These are phyloP conservation scores for Spergularia azorica DNA, from an alignment of 179 eudicot genomes.

Conservation along the genomic window DNA sequence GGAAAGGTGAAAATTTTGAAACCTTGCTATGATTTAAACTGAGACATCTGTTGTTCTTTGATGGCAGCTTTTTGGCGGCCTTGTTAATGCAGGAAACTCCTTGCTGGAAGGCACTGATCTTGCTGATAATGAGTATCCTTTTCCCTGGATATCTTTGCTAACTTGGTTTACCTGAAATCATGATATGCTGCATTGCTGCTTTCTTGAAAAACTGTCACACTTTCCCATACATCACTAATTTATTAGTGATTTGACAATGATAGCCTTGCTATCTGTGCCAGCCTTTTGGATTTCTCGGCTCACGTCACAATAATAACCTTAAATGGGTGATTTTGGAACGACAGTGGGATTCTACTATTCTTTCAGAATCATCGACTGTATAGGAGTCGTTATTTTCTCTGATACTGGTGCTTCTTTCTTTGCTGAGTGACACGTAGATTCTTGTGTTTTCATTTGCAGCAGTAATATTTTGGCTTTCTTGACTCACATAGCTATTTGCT, in stretches of 20 bases:
- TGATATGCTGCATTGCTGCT: not conserved
- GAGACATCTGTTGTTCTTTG: constrained; percentile 7
- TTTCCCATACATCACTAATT: not conserved
- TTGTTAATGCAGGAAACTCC: constrained; percentile 78
- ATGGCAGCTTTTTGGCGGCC: constrained; percentile 87
- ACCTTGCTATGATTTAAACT: not conserved
- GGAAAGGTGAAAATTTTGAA: not conserved
- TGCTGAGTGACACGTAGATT: not conserved
- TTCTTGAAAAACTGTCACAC: not conserved
- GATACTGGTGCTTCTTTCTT: not conserved
- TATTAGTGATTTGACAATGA: not conserved
- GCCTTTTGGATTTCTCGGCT: not conserved
- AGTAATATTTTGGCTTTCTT: constrained; percentile 41
- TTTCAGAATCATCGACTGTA: not conserved
- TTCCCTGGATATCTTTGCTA: constrained; percentile 14
- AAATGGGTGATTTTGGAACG: not conserved
- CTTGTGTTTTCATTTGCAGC: constrained; percentile 6
- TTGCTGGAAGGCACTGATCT: constrained; percentile 65
- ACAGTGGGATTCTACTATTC: not conserved
- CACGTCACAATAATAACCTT: not conserved
- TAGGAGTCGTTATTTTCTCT: not conserved
- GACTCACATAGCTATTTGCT: constrained; percentile 71
- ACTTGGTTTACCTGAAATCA: not conserved
- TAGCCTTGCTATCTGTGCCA: not conserved
- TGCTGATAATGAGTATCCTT: constrained; percentile 91